These are phyloP conservation scores for Trametes gibbosa DNA, from an alignment of 768 basidiomycete species.

Conservation along the genomic window DNA sequence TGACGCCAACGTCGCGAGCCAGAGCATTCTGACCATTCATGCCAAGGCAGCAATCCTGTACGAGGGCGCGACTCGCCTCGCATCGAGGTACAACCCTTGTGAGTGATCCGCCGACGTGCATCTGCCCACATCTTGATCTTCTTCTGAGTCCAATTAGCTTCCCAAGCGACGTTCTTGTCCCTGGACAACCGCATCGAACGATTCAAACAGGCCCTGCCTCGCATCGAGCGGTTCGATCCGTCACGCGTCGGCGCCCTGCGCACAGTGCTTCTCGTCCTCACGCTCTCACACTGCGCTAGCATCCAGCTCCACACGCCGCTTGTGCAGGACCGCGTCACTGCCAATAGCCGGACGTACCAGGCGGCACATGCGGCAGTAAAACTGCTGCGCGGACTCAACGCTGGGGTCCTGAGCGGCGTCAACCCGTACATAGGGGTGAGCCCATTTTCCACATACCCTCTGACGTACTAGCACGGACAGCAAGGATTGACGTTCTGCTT, in stretches of 20 bases:
- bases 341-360: slow-evolving; percentile 19
- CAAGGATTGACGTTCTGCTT: background rate
- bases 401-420: slow-evolving; percentile 13
- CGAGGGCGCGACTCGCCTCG: slow-evolving; percentile 54
- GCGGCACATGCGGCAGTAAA: slow-evolving; percentile 23
- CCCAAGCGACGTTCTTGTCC: slow-evolving; percentile 25
- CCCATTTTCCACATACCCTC: background rate
- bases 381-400: slow-evolving; percentile 13
- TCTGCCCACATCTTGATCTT: background rate
- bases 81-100: slow-evolving; percentile 37
- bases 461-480: background rate
- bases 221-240: slow-evolving; percentile 17
- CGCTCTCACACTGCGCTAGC: slow-evolving; percentile 28
- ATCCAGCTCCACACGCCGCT: slow-evolving; percentile 31
- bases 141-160: slow-evolving; percentile 17
- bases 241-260: slow-evolving; percentile 19
- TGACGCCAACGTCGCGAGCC: slow-evolving; percentile 23
- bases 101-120: background rate
- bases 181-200: slow-evolving; percentile 31
- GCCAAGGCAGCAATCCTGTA: slow-evolving; percentile 58
- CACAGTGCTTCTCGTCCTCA: slow-evolving; percentile 25
- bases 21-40: slow-evolving; percentile 39
- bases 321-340: slow-evolving; percentile 8
- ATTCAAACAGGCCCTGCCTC: slow-evolving; percentile 24
- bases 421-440: slow-evolving; percentile 27